Evolutionary conservation across 768 basidiomycete genomes (phyloP).

Genomic region (Dacryopinax primogenitus): DNA sequence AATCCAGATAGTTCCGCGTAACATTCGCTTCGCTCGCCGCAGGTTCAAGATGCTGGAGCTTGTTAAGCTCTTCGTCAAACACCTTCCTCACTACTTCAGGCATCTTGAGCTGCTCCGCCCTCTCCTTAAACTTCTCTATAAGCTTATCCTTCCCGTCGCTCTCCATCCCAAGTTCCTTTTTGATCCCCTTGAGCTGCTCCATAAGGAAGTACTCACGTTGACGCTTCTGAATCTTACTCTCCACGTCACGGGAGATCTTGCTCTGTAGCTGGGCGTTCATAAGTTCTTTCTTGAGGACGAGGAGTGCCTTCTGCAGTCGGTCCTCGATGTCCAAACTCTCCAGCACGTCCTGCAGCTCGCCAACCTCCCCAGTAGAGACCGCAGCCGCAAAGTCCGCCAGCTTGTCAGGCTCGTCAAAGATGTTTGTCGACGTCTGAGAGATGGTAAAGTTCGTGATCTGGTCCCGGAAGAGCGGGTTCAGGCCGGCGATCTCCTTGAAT

Average conservation of each 20-base stretch:
- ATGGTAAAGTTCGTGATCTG: slow-evolving; percentile 95
- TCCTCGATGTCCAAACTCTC: slow-evolving; percentile 79
- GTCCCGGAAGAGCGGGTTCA: slow-evolving; percentile 95
- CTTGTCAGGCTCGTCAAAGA: slow-evolving; percentile 95
- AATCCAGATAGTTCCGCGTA: slow-evolving; percentile 87
- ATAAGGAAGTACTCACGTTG: slow-evolving; percentile 92
- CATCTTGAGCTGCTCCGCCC: slow-evolving; percentile 72
- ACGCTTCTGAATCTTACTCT: slow-evolving; percentile 85
- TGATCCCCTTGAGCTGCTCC: slow-evolving; percentile 93
- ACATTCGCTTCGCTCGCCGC: slow-evolving; percentile 88
- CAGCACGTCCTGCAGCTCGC: slow-evolving; percentile 85
- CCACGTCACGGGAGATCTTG: slow-evolving; percentile 85
- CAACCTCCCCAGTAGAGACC: slow-evolving; percentile 82
- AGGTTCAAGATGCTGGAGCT: slow-evolving; percentile 78
- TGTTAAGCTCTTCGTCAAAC: slow-evolving; percentile 89
- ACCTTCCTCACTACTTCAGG: slow-evolving; percentile 81
- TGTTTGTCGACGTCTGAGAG: slow-evolving; percentile 79
- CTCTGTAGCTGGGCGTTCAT: slow-evolving; percentile 92
- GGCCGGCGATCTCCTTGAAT: slow-evolving; percentile 96
- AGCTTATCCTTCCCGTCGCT: slow-evolving; percentile 89
- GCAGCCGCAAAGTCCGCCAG: slow-evolving; percentile 96
- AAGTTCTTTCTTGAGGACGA: slow-evolving; percentile 93
- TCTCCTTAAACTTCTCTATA: slow-evolving; percentile 81
- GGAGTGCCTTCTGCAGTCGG: slow-evolving; percentile 72
- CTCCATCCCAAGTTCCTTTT: slow-evolving; percentile 93